Conservation (phyloP, 108 stramenopile species). For the Cyclotella sp. region DNA sequence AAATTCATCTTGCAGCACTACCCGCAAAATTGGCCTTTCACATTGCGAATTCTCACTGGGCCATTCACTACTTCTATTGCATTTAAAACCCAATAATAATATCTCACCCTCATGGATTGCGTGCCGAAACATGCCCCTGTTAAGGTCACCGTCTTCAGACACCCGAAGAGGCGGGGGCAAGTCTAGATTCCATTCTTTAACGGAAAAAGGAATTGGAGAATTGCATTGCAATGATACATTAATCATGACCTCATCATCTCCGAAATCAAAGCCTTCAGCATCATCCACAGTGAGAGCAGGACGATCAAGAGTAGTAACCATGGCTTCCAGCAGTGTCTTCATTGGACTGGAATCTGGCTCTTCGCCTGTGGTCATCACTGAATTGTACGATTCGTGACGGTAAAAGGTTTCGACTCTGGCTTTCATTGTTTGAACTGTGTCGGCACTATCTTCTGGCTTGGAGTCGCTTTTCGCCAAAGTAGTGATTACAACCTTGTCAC, state of each 20-base stretch:
- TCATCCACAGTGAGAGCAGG: conserved; percentile 66
- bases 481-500: conserved; percentile 53
- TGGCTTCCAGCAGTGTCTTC: conserved; percentile 65
- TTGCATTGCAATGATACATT: conserved; percentile 67
- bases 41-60: conserved; percentile 2
- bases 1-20: conserved; percentile 67
- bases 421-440: conserved; percentile 56
- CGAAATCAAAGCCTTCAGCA: conserved; percentile 48
- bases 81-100: conserved; percentile 66
- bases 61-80: conserved; percentile 34
- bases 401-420: conserved; percentile 65
- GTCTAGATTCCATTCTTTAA: conserved; percentile 67
- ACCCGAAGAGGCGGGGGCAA: conserved; percentile 56
- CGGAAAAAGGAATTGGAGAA: conserved; percentile 65
- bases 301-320: conserved; percentile 69
- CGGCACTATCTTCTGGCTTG: conserved; percentile 33
- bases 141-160: conserved; percentile 56
- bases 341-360: conserved; percentile 53
- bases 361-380: conserved; percentile 48
- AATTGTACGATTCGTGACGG: conserved; percentile 46
- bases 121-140: conserved; percentile 56
- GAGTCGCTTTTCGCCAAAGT: conserved; percentile 65
- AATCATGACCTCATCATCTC: conserved; percentile 54
- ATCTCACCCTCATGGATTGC: conserved; percentile 66
- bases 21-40: conserved; percentile 50